These are phyloP conservation scores for Dendrocalamus sinicus DNA, from an alignment of 176 grass and related monocot species.

Conservation along the genomic window DNA sequence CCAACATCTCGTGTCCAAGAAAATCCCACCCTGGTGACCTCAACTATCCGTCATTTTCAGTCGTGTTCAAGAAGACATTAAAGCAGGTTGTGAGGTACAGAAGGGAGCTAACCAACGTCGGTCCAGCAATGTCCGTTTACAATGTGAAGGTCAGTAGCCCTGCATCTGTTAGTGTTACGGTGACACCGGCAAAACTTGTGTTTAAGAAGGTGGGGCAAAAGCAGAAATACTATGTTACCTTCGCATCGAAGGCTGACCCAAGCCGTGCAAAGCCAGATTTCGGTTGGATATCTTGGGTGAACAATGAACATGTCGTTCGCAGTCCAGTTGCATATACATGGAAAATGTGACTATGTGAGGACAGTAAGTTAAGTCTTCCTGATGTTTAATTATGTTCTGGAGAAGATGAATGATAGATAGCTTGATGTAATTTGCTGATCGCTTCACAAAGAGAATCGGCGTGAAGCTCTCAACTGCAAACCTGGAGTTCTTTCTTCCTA, in stretches of 20 bases:
- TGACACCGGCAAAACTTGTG: slow-evolving; percentile 62
- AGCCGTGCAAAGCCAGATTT: slow-evolving; percentile 51
- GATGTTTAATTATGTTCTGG: slow-evolving; percentile 22
- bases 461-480: slow-evolving; percentile 54
- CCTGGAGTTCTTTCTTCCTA: slow-evolving; percentile 43
- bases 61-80: slow-evolving; percentile 64
- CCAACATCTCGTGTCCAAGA: slow-evolving; percentile 65
- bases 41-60: slow-evolving; percentile 89
- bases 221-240: slow-evolving; percentile 75
- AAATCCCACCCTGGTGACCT: slow-evolving; percentile 75
- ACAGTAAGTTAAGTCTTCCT: not conserved
- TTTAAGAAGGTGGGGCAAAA: slow-evolving; percentile 79
- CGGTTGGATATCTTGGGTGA: slow-evolving; percentile 84
- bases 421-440: slow-evolving; percentile 55
- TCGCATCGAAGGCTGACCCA: slow-evolving; percentile 48
- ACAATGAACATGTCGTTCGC: slow-evolving; percentile 56
- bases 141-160: slow-evolving; percentile 66
- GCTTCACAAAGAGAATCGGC: slow-evolving; percentile 79
- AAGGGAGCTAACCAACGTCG: slow-evolving; percentile 87
- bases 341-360: slow-evolving; percentile 79
- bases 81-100: slow-evolving; percentile 55
- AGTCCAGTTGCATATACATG: slow-evolving; percentile 76
- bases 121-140: slow-evolving; percentile 58
- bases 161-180: slow-evolving; percentile 51
- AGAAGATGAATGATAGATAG: slow-evolving; percentile 46